phyloP scores from a whole-genome alignment of 257 asterid species.

The Scutellaria barbata region DNA sequence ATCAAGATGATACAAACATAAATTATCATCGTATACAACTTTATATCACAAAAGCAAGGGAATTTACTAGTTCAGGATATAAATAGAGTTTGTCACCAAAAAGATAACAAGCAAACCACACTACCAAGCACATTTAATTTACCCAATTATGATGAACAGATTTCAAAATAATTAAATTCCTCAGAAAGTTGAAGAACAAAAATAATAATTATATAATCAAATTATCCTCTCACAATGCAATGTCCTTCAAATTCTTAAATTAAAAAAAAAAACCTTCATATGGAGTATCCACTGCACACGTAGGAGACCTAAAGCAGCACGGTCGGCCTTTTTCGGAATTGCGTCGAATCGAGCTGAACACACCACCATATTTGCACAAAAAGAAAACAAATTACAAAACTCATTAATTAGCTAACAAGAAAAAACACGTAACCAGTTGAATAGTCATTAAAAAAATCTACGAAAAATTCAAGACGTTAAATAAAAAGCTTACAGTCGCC shows the following conservation, averaged over 20 bases:
- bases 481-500: slow-evolving; percentile 51
- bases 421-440: not conserved
- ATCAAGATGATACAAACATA: not conserved
- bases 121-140: not conserved
- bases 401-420: not conserved
- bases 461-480: not conserved
- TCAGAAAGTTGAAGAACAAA: not conserved
- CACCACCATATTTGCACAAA: slow-evolving; percentile 7
- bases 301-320: slow-evolving; percentile 42
- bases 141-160: not conserved
- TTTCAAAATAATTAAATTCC: not conserved
- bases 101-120: not conserved
- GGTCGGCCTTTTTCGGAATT: slow-evolving; percentile 38
- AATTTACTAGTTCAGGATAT: slow-evolving; percentile 1
- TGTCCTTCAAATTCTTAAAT: not conserved
- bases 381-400: not conserved
- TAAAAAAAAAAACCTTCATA: slow-evolving; percentile 53
- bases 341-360: slow-evolving; percentile 49
- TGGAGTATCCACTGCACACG: slow-evolving; percentile 65
- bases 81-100: not conserved
- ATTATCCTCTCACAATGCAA: not conserved
- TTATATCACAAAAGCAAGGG: slow-evolving; percentile 5
- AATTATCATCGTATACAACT: not conserved
- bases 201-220: not conserved
- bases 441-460: not conserved